These are phyloP conservation scores for Senna tora DNA, from an alignment of 306 rosid species.

Conservation along the genomic window DNA sequence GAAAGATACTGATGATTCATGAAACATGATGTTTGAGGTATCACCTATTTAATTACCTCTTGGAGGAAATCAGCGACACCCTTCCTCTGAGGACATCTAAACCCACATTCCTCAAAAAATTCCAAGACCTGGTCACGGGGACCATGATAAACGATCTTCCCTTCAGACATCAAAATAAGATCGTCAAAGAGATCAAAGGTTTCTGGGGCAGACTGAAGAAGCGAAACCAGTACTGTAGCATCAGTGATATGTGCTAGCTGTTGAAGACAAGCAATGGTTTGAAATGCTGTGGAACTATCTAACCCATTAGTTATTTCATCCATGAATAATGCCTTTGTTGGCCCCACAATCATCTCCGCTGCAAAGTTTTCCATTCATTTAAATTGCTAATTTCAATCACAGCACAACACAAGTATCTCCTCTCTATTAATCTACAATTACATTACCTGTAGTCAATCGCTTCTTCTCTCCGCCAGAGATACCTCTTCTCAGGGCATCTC, in stretches of 20 bases:
- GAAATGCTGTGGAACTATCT: neutral
- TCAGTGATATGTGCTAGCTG: neutral
- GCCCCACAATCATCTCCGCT: neutral
- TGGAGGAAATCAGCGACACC: neutral
- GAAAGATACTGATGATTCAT: neutral
- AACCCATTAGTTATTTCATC: neutral
- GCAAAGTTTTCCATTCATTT: neutral
- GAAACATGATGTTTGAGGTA: neutral
- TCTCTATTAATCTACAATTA: neutral
- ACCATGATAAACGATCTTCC: neutral
- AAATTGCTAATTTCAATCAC: too few relatives aligned
- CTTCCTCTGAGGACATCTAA: neutral
- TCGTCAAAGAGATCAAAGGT: neutral
- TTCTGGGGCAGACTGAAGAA: neutral
- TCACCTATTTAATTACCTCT: neutral
- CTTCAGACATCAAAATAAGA: neutral
- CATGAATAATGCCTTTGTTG: neutral
- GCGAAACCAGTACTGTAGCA: neutral
- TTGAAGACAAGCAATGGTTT: neutral
- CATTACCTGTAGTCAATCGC: neutral
- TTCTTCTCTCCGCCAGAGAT: neutral
- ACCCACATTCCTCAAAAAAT: neutral
- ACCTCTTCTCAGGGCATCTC: neutral
- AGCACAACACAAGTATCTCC: too few relatives aligned
- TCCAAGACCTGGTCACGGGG: neutral